Evolutionary conservation across 768 basidiomycete species (phyloP).

Genomic region (Russula lepida): DNA sequence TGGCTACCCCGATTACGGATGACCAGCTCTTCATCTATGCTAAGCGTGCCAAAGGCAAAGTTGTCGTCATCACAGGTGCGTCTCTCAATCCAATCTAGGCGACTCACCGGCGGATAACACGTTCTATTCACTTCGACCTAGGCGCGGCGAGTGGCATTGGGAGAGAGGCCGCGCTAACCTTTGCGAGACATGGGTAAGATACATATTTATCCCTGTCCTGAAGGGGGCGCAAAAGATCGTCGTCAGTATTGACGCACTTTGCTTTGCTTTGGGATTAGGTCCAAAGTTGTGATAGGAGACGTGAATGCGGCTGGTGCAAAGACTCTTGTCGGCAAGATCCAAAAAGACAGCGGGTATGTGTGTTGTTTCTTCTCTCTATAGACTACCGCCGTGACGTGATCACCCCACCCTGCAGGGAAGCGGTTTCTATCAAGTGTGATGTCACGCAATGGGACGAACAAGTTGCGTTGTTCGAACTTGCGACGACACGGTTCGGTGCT

Average conservation of each 20-base stretch:
- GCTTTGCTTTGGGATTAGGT: too few relatives aligned
- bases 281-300: conserved; percentile 46
- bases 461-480: conserved; percentile 42
- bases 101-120: background rate
- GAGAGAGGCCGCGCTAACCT: conserved; percentile 41
- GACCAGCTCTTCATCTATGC: conserved; percentile 1
- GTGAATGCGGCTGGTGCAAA: conserved; percentile 35
- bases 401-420: conserved; percentile 29
- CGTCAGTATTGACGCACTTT: too few relatives aligned
- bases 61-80: conserved; percentile 15
- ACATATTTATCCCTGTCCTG: conserved; percentile 3
- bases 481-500: conserved; percentile 37
- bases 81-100: background rate
- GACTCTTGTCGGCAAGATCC: conserved; percentile 35
- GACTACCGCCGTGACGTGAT: background rate
- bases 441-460: conserved; percentile 49
- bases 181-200: conserved; percentile 46
- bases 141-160: conserved; percentile 38
- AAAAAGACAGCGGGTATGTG: conserved; percentile 37
- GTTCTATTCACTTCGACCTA: too few relatives aligned
- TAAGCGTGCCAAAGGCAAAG: conserved; percentile 11
- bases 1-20: conserved; percentile 8
- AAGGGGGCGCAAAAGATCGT: too few relatives aligned
- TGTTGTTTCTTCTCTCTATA: background rate
- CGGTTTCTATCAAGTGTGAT: conserved; percentile 37